phyloP scores from a whole-genome alignment of 139 green algal species.

The Picochlorum sp. region DNA sequence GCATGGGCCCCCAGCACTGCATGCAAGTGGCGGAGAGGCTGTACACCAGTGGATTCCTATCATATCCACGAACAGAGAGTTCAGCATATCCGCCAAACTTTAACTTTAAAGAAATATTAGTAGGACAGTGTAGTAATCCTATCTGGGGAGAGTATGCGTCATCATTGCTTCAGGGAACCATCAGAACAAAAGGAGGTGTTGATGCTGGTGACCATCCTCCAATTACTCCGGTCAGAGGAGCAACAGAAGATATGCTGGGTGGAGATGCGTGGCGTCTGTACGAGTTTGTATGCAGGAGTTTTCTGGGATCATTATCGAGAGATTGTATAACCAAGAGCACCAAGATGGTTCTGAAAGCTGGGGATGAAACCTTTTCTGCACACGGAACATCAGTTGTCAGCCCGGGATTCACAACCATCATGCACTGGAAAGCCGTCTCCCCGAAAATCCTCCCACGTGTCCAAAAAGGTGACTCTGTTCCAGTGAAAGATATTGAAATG shows the following conservation, averaged over 20 bases:
- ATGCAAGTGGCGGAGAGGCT: slow-evolving; percentile 80
- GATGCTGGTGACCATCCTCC: slow-evolving; percentile 84
- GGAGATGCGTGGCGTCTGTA: slow-evolving; percentile 83
- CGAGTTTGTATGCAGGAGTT: slow-evolving; percentile 62
- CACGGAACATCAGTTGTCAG: slow-evolving; percentile 23
- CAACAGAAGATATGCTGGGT: slow-evolving; percentile 59
- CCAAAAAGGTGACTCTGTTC: slow-evolving; percentile 40
- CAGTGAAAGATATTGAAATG: slow-evolving; percentile 53
- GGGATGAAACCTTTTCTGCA: slow-evolving; percentile 57
- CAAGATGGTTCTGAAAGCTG: slow-evolving; percentile 36
- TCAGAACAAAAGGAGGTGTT: slow-evolving; percentile 40
- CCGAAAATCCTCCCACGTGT: slow-evolving; percentile 55
- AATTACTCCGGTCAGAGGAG: slow-evolving; percentile 74
- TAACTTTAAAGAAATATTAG: slow-evolving; percentile 57
- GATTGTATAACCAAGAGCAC: slow-evolving; percentile 49
- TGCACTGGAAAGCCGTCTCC: slow-evolving; percentile 64
- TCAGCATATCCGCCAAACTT: slow-evolving; percentile 78
- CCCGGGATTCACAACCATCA: slow-evolving; percentile 71
- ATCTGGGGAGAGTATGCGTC: slow-evolving; percentile 70
- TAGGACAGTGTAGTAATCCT: slow-evolving; percentile 49
- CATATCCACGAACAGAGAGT: slow-evolving; percentile 82
- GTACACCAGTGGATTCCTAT: slow-evolving; percentile 76
- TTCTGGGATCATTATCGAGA: slow-evolving; percentile 67
- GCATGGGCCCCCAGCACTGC: slow-evolving; percentile 65
- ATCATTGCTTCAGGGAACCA: slow-evolving; percentile 41